phyloP scores from a whole-genome alignment of 345 rosid species.

The Euphorbia lathyris region DNA sequence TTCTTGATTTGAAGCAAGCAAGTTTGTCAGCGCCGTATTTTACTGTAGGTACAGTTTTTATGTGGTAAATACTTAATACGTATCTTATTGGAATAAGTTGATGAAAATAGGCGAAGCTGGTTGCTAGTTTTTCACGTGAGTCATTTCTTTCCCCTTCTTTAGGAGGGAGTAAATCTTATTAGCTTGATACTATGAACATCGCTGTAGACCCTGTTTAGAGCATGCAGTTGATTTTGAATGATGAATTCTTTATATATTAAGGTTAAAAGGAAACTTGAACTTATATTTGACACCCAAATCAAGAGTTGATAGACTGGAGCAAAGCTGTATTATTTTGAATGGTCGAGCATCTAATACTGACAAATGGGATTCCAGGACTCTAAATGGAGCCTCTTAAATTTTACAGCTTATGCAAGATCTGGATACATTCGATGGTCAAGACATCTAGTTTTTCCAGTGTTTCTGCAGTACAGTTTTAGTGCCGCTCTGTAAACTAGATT shows the following conservation, averaged over 20 bases:
- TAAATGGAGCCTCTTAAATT: background rate
- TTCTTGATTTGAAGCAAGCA: background rate
- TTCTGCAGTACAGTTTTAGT: background rate
- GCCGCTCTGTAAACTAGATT: background rate
- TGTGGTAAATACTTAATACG: background rate
- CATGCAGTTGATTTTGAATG: background rate
- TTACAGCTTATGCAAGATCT: background rate
- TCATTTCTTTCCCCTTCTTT: background rate
- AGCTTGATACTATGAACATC: background rate
- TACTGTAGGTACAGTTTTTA: background rate
- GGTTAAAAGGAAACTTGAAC: background rate
- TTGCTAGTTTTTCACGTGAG: background rate
- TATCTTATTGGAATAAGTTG: background rate
- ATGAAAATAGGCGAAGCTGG: background rate
- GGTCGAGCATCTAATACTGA: background rate
- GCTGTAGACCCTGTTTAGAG: background rate
- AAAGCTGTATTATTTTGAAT: background rate
- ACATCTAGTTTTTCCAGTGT: slow-evolving; percentile 1
- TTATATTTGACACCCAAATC: background rate
- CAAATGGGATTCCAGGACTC: background rate
- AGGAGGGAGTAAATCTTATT: background rate
- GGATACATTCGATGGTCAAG: background rate
- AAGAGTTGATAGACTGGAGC: background rate
- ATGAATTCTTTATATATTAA: background rate
- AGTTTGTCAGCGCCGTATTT: background rate